A percentile compares a stretch with the other conserved stretches of the same genome.
Conservation (phyloP, 495 filamentous ascomycete genomes). For the Penicillium odoratum region DNA sequence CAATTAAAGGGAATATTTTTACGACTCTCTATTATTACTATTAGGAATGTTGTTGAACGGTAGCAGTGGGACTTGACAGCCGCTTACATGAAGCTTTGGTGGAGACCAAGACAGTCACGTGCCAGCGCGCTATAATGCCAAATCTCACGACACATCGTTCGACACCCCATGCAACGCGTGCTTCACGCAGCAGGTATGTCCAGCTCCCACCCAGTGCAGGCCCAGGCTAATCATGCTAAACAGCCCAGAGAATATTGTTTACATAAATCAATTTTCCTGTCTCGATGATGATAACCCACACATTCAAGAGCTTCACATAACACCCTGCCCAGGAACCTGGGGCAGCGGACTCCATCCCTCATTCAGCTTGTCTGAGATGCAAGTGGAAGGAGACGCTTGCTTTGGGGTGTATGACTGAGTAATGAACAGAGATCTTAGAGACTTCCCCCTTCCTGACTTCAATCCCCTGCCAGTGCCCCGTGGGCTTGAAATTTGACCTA, state of each 20-base stretch:
- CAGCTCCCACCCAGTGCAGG: neutral
- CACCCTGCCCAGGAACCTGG: slow-evolving; percentile 25
- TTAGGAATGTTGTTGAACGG: neutral
- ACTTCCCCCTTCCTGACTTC: slow-evolving; percentile 4
- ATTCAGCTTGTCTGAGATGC: slow-evolving; percentile 10
- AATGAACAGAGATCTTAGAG: slow-evolving; percentile 53
- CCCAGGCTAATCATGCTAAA: neutral
- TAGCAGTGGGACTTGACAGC: neutral
- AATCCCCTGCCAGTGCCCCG: neutral
- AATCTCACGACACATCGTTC: slow-evolving; percentile 17
- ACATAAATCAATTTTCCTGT: slow-evolving; percentile 15
- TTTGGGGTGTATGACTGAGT: slow-evolving; percentile 42
- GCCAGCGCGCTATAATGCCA: slow-evolving; percentile 6
- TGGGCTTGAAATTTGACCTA: neutral
- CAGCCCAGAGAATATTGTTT: slow-evolving; percentile 6
- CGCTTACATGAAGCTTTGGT: neutral
- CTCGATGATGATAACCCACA: slow-evolving; percentile 40
- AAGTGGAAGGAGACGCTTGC: slow-evolving; percentile 39
- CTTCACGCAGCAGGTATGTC: slow-evolving; percentile 12
- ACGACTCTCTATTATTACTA: neutral
- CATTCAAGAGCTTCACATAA: slow-evolving; percentile 44
- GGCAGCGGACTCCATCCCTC: slow-evolving; percentile 38
- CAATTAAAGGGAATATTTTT: too few relatives aligned
- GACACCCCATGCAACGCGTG: neutral
- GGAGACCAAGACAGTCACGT: slow-evolving; percentile 1